These are phyloP conservation scores for Prunus mume DNA, from an alignment of 306 rosid species.

Conservation along the genomic window DNA sequence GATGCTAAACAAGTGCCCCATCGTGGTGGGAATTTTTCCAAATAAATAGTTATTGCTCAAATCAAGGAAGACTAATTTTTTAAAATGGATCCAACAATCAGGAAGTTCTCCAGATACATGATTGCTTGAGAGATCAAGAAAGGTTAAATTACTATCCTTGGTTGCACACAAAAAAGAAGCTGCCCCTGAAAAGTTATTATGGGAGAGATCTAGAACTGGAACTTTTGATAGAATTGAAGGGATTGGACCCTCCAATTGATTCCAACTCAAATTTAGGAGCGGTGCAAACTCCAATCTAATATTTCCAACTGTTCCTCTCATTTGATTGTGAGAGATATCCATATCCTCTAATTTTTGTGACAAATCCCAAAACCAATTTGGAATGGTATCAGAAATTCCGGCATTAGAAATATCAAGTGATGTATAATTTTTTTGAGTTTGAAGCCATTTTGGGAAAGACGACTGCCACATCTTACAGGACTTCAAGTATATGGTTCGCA, in stretches of 20 bases:
- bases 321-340: not conserved
- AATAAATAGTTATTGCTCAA: not conserved
- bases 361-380: not conserved
- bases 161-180: not conserved
- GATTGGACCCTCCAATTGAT: not conserved
- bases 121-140: conserved; percentile 4
- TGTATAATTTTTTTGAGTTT: not conserved
- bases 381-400: not conserved
- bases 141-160: not conserved
- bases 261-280: not conserved
- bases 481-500: not conserved
- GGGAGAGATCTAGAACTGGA: not conserved
- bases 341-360: accelerated
- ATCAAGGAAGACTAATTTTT: not conserved
- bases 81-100: not conserved
- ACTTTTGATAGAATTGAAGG: not conserved
- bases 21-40: conserved; percentile 7
- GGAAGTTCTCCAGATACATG: conserved; percentile 6
- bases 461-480: not conserved
- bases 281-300: not conserved
- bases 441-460: not conserved
- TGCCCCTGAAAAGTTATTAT: not conserved
- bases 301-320: not conserved
- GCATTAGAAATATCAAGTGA: not conserved
- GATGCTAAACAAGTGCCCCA: not conserved